Evolutionary conservation across 306 rosid genomes (phyloP), one percentile per base, ranked within the genome.

Genomic region (Trifolium dubium): DNA sequence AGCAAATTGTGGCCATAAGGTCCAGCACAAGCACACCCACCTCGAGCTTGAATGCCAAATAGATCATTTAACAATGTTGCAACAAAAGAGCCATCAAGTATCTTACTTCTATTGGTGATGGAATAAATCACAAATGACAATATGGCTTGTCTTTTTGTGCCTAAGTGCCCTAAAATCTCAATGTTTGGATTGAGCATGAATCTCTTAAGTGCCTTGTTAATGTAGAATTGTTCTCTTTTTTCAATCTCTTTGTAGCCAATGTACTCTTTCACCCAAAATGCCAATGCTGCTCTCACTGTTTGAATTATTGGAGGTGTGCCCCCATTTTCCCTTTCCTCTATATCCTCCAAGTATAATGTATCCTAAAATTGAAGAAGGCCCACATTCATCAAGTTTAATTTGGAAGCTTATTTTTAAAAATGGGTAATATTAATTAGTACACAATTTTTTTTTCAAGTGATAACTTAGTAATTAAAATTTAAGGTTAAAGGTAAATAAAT

Each of bases 21-120:
- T 31, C 92, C 98, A 11, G 98, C 97, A 71, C 97, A 93, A 35
- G 87, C 89, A 63, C 98, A 90, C 6, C 97, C 96, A 12, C 98
- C 98, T 40, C 96, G 84, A 55, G 96, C 87, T 78, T 90, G 97
- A 51, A 93, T 88, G 43, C 98, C 98, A n/a, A 93, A 93, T 10
- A 89, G 76, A 81, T 91, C 97, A 78, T 83, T 93, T 50, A 93
- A 84, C 17, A 93, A 79, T 6, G 85, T 72, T 44, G 97, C 90
- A 64, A 89, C 90, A 53, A 88, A 90, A 51, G 89, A 80, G 17
- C 98, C 96, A 74, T 84, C 88, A 60, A 93, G 90, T 46, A 88
- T 87, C 72, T 89, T 91, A 1, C 51, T 67, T 69, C 55, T n/a
- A 10, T 83, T 81, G 5, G 81, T 81, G 23, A 83, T 83, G 29